Base-by-base conservation (phyloP, 768 basidiomycete species). In the Termitomyces sp. region DNA sequence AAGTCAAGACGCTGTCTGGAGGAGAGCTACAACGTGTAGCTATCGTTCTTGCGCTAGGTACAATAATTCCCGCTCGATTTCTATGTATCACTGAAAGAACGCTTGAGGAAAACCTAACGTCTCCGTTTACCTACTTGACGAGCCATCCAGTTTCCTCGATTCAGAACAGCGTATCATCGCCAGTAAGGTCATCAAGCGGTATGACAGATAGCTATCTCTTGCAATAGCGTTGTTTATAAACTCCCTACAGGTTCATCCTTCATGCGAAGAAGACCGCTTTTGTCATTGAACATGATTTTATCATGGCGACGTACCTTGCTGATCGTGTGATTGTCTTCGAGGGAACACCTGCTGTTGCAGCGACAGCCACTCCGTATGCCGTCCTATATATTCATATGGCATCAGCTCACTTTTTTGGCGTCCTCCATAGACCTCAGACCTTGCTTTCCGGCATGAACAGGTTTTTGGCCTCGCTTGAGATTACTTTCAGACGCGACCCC, bases 121-220 rank as follows among this genome's bases (percentile, higher is more conserved):
- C 42, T 77, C 87, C 53, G 90, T 98, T 35, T 97, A 98, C 72
- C 84, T 99, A 48, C 85, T 99, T 50, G 97, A 99, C 70, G 97
- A 99, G 70, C 96, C 96, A 15, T 55, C 21, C 48, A 90, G 88
- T 70, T 96, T 95, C 87, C 77, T 99, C 63, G 97, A 99, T 68
- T 98, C 96, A 32, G 97, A 99, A 69, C 97, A 99, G 70, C 97
- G 97, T 85, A 98, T 99, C 68, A 92, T 95, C 60, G 91, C 96
- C 17, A 87, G 88, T 67, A 96, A 98, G 69, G 94, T 98, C 64
- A 98, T 99, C 77, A 98, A 99, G 72, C 86, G 96, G 83, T 88
- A 64, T 40, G 77, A 59, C 11, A 4, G 40, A 22, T 21, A 14
- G 26, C n/a, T 32, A 15, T 58, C 22, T 22, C 43, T 35, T 2